Evolutionary conservation across 2,329 filamentous ascomycete species (phyloP), one percentile per base, ranked within the genome.

Genomic region (Cadophora sp.): DNA sequence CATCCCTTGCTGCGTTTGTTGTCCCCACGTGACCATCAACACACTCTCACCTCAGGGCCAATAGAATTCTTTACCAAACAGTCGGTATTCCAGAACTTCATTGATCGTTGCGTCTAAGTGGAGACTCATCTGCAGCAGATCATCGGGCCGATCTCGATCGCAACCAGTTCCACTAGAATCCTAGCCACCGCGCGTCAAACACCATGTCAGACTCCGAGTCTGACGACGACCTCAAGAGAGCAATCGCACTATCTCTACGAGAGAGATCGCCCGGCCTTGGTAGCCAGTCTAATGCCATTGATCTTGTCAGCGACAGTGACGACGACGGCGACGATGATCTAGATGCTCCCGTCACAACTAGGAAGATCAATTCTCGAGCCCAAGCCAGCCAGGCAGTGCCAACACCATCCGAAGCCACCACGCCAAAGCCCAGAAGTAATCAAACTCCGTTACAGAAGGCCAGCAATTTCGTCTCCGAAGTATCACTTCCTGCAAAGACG

Each of bases 161-260:
- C 9, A 27, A 43, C 4, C 22, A 64, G 43, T 8, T 30, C 41
- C 36, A 36, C 24, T 14, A 36, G 30, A 22, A 51, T 14, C 9
- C 41, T 30, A 7, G 27, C 7, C 5, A 20, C n/a, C 20, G 6
- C 18, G 24, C 3, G 5, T 22, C n/a, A 22, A 48, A 20, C 5
- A 58, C 24, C 24, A 78, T 78, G 76, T 70, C 74, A 14, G 72
- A 77, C 43, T 67, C 66, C 4, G 75, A 76, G 16, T 72, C 53
- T 41, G 75, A 90, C 61, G 85, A 87, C 67, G 86, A 87, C 36
- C 77, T 90, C n/a, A 82, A 82, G 33, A 81, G 81, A 67, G 88
- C 89, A 36, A 88, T 91, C 66, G 87, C 83, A 18, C 77, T 89
- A 33, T 89, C 87, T 9, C 79, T 89, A 50, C 45, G 67, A 68